These are phyloP conservation scores for Salix dunnii DNA, from an alignment of 345 rosid genomes.

Conservation along the genomic window DNA sequence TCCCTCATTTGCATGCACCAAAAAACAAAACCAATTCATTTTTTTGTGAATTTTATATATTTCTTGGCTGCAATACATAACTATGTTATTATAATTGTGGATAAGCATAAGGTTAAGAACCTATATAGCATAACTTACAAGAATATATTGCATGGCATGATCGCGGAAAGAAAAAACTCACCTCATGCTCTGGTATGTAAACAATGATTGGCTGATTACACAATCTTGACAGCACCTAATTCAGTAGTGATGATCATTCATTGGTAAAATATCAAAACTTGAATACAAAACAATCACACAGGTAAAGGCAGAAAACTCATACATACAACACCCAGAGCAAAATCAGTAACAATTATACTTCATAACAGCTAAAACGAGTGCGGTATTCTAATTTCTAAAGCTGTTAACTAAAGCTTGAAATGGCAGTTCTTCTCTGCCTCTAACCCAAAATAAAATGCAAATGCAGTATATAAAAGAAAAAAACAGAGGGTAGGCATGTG, in stretches of 20 bases:
- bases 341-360: background rate
- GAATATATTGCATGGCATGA: background rate
- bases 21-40: no score
- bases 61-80: no score
- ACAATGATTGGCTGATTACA: constrained; percentile 72
- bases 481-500: no score
- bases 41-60: no score
- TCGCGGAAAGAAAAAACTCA: constrained; percentile 14
- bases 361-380: background rate
- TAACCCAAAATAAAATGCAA: no score
- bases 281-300: background rate
- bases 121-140: background rate
- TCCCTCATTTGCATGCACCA: no score
- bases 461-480: background rate
- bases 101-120: no score
- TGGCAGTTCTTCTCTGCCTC: background rate
- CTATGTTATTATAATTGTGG: no score
- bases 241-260: constrained; percentile 2
- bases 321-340: background rate
- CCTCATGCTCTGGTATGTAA: constrained; percentile 88
- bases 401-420: background rate
- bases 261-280: constrained; percentile 14
- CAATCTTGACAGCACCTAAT: constrained; percentile 78
- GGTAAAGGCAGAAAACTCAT: background rate
- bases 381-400: background rate